phyloP scores from a whole-genome alignment of 1,284 basidiomycete genomes.

The Cerrena zonata region DNA sequence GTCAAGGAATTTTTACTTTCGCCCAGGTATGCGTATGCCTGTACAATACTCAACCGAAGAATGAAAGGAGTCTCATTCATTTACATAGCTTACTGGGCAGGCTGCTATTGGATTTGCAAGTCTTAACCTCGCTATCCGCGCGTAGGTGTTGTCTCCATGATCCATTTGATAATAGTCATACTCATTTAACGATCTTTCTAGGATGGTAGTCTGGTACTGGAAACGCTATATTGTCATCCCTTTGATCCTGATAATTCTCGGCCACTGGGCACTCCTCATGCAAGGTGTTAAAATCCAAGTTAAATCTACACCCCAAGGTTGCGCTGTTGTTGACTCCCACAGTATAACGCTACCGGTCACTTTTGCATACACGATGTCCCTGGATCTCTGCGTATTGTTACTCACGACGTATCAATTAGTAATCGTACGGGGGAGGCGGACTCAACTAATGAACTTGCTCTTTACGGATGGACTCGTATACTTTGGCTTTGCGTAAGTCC shows the following conservation, averaged over 20 bases:
- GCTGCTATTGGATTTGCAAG: conserved; percentile 66
- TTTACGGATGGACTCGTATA: conserved; percentile 5
- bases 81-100: conserved; percentile 46
- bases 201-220: conserved; percentile 64
- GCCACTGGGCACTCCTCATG: conserved; percentile 65
- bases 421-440: neutral
- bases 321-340: neutral
- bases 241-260: conserved; percentile 53
- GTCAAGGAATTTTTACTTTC: conserved; percentile 61
- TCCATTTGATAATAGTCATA: neutral
- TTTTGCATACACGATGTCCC: neutral
- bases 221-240: conserved; percentile 48
- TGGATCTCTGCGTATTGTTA: neutral
- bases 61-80: neutral
- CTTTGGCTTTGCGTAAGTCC: conserved; percentile 2
- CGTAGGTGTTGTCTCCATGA: conserved; percentile 38
- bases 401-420: neutral
- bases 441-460: neutral
- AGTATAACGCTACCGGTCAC: neutral
- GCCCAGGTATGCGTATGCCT: conserved; percentile 41
- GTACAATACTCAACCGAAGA: too few species aligned
- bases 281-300: conserved; percentile 39
- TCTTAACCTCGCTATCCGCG: conserved; percentile 64
- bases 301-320: neutral
- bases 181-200: conserved; percentile 19